Evolutionary conservation across 192 early-diverging fungal genomes (phyloP), one percentile per base, ranked within the genome.

Genomic region (Linderina pennispora): DNA sequence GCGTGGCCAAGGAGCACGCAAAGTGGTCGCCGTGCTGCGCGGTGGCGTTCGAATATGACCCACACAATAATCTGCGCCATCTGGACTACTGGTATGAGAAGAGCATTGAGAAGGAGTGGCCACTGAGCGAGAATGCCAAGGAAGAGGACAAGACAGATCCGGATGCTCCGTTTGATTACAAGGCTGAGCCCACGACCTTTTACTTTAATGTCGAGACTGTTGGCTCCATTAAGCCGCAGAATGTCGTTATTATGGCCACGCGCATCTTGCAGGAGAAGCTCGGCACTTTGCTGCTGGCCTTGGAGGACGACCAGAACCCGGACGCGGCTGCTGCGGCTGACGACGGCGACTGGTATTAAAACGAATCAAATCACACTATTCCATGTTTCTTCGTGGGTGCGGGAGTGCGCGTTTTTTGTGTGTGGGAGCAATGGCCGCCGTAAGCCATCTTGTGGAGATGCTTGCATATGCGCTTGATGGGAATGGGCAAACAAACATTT

Each of bases 1-100:
- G 95, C 10, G 92, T 90, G 18, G 91, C 87, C 21, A 98, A 98
- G 65, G 93, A 97, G 51, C 93, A 97, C 58, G 91, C 95, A 19
- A 98, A 98, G 54, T 98, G 95, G 95, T 84, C 83, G 38, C 93
- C 95, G 25, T 85, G 86, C 40, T 76, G 82, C 45, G 92, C 86
- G 7, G 79, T 96, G 10, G 78, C 82, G 4, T 97, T 98, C 59
- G 95, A 98, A 45, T 98, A 98, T 46, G 95, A 98, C 51, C 95
- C 95, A 36, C 84, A 95, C 69, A 98, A 98, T 75, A 86, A 81
- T 44, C 56, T 98, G 36, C 65, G 87, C 31, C 92, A 98, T 45
- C 85, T 92, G 19, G 78, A 81, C 18, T 95, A 92, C 58, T 98
- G 95, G 95, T 78, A 85, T 56, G 95, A 98, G 51, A 84, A 92